Evolutionary conservation across 352 stramenopile genomes (phyloP), one percentile per base, ranked within the genome.

Genomic region (Globisporangium spiculum): DNA sequence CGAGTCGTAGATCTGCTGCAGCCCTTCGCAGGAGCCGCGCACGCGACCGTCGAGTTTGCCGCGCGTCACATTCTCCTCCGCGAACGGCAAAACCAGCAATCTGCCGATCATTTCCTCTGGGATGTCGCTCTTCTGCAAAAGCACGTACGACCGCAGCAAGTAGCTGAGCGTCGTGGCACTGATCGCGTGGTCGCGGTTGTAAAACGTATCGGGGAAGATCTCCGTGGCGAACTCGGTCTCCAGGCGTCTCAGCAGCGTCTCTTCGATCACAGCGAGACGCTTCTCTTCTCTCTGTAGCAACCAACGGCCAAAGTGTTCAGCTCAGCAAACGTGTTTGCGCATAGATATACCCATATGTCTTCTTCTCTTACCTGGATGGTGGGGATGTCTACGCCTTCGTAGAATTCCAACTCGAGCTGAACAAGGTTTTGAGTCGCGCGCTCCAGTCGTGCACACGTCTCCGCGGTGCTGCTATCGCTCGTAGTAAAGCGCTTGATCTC

Each of bases 171-270:
- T 85, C 7, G 74, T 36, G 0, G 80, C 74, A 26, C 78, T 94
- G 60, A 96, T 88, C 0, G 76, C 12, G 53, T 94, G 89, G 41
- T 95, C 87, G 3, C 88, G 86, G 56, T 85, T 85, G 74, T 96
- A 96, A 52, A 96, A 96, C 12, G 86, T 93, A 66, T 96, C 89
- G 0, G 89, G 89, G 16, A 94, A 89, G 41, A 96, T 91, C 65
- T 96, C 87, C 10, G 89, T 93, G 34, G 86, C 79, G 46, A 96
- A 89, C 65, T 96, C 89, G 1, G 89, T 92, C 72, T 96, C 87
- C 5, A 94, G 73, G n/a, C 83, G 80, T 24, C 76, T 75, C 27
- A 92, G 61, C 34, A 94, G 70, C 34, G 82, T 86, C 67, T 93
- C 84, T 78, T 94, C 87, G 60, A 92, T 82, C 22, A 76, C 71